Percentiles rank a stretch among this genome's conserved stretches.
Evolutionary conservation across 106 monocot species (phyloP).

Genomic region (Phalaenopsis equestris): DNA sequence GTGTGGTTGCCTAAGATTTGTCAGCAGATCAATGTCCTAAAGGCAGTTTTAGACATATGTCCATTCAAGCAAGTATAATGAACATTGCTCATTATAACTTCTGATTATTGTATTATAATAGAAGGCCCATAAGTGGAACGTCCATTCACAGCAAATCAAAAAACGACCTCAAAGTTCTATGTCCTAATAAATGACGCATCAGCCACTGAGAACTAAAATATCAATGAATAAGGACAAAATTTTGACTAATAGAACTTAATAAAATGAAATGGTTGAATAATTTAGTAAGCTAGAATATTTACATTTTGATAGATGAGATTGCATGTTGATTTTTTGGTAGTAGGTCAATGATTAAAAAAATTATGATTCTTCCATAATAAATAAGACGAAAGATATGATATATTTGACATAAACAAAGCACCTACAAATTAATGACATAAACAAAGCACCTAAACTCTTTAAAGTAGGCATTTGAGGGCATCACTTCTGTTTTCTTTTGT

Average conservation of each 20-base stretch:
- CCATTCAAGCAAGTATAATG: not conserved
- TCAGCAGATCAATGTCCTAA: not conserved
- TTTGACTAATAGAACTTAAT: not conserved
- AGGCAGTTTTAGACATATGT: not conserved
- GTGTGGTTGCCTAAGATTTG: not conserved
- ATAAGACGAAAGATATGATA: not conserved
- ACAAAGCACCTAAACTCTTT: not conserved
- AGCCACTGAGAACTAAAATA: not conserved
- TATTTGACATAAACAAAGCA: not conserved
- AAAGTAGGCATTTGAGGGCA: too few species aligned
- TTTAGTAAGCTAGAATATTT: not conserved
- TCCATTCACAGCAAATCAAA: not conserved
- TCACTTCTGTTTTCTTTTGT: too few species aligned
- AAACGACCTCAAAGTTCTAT: not conserved
- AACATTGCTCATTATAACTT: not conserved
- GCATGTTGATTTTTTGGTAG: not conserved
- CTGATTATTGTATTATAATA: not conserved
- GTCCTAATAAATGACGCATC: not conserved
- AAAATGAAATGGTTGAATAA: not conserved
- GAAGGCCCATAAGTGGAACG: too few species aligned
- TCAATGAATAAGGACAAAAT: not conserved
- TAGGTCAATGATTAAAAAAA: not conserved
- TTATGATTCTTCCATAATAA: not conserved
- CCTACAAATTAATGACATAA: not conserved
- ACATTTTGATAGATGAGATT: not conserved